phyloP scores from a whole-genome alignment of 2,329 filamentous ascomycete genomes.

The Colletotrichum costaricense region DNA sequence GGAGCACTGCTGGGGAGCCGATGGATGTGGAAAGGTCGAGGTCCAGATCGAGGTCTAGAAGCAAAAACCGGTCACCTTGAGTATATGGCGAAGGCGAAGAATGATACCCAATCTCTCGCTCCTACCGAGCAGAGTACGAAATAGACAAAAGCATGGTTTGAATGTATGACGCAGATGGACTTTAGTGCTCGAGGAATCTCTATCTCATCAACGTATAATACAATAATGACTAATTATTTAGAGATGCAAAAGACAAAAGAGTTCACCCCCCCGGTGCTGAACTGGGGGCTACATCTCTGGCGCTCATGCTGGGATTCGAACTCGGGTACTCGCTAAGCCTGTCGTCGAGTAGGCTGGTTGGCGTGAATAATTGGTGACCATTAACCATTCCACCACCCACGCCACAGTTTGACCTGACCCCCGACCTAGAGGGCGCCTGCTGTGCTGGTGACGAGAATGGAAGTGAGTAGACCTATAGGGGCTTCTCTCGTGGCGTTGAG shows the following conservation, averaged over 20 bases:
- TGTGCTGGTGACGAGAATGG: not conserved
- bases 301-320: not conserved
- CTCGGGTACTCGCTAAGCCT: not conserved
- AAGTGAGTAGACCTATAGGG: not conserved
- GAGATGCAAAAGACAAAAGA: not conserved
- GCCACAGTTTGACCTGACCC: not conserved
- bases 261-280: not conserved
- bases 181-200: not conserved
- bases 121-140: not conserved
- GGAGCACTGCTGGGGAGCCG: constrained; percentile 32
- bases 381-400: not conserved
- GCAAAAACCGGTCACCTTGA: constrained; percentile 20
- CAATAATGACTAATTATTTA: not conserved
- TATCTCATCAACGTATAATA: not conserved
- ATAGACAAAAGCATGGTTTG: not conserved
- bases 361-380: not conserved
- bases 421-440: not conserved
- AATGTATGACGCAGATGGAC: not conserved
- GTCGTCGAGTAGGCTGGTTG: not conserved
- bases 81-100: not conserved
- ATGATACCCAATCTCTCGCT: constrained; percentile 26
- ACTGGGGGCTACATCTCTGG: not conserved
- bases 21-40: constrained; percentile 50
- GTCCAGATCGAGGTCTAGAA: constrained; percentile 35
- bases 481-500: not conserved